Evolutionary conservation across 1,284 basidiomycete species (phyloP), one percentile per base, ranked within the genome.

Genomic region (Marasmius oreades): DNA sequence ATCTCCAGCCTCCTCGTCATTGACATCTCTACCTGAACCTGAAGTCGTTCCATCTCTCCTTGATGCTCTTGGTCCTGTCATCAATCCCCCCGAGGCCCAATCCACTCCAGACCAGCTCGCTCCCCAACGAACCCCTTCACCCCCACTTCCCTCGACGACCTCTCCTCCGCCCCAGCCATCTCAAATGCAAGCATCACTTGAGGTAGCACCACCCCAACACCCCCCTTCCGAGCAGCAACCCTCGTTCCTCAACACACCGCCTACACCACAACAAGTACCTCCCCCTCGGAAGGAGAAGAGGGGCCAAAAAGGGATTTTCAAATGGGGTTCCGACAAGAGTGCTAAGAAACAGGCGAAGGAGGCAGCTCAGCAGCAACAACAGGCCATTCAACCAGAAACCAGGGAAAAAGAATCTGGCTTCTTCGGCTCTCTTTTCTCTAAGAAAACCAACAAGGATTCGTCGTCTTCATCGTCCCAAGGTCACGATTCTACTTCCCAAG

Each of bases 341-440:
- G 71, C 75, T 39, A 85, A 84, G 70, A 85, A 82, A 66, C 67
- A 66, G 46, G 68, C 62, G 56, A 77, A 77, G 59, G 80, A 82
- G 52, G 74, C 77, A 72, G 72, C 26, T n/a, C 47, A 31, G 14
- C 24, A 50, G 47, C 18, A 46, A 7, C 45, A 46, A 10, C 45
- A 46, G 26, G 22, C 20, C 18, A 23, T 23, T 1, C 26, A 23
- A 42, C 6, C 45, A 10, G 45, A 46, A 18, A 7, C 90, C 58
- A 85, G 85, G 63, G 85, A 87, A 65, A 86, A 87, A 68, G 86
- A 90, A 24, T 70, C 79, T 26, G 79, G 92, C 0, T 95, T 96
- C 77, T 92, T 96, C 62, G 92, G 92, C 2, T 91, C 90, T 16
- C 76, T 97, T 5, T 96, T 96, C 69, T 86, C 89, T 53, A 78